phyloP scores from a whole-genome alignment of 371 early-diverging fungal species.

The Gilbertella persicaria region DNA sequence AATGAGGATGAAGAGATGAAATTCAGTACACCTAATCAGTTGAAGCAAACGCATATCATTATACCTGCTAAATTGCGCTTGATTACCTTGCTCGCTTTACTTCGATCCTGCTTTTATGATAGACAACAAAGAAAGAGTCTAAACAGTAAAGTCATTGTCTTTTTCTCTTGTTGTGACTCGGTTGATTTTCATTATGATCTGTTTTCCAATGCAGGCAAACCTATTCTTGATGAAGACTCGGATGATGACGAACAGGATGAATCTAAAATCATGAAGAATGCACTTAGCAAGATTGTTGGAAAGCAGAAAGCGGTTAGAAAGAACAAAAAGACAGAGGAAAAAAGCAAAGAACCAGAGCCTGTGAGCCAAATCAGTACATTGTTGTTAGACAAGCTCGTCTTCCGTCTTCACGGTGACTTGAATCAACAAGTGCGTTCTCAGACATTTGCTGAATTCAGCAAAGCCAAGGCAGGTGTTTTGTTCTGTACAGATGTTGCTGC shows the following conservation, averaged over 20 bases:
- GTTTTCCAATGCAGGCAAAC: slow-evolving; percentile 61
- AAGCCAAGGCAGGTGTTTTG: slow-evolving; percentile 67
- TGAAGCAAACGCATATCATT: slow-evolving; percentile 81
- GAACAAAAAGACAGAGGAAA: slow-evolving; percentile 28
- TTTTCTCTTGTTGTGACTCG: slow-evolving; percentile 87
- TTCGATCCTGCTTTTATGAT: slow-evolving; percentile 55
- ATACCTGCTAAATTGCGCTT: slow-evolving; percentile 91
- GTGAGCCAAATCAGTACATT: slow-evolving; percentile 48
- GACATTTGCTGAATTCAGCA: slow-evolving; percentile 74
- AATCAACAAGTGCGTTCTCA: slow-evolving; percentile 76
- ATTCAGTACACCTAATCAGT: slow-evolving; percentile 76
- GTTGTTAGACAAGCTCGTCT: slow-evolving; percentile 64
- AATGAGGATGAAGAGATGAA: slow-evolving; percentile 43
- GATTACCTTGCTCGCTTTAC: slow-evolving; percentile 76
- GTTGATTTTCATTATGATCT: slow-evolving; percentile 91
- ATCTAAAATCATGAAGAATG: slow-evolving; percentile 29
- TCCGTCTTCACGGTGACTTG: slow-evolving; percentile 89
- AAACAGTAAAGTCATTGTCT: slow-evolving; percentile 79
- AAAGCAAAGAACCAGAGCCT: slow-evolving; percentile 4
- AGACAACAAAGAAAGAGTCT: slow-evolving; percentile 45
- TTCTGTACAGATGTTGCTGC: slow-evolving; percentile 98
- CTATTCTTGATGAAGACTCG: slow-evolving; percentile 38
- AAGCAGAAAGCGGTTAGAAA: slow-evolving; percentile 23
- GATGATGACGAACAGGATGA: slow-evolving; percentile 46
- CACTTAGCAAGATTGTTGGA: slow-evolving; percentile 19